These are phyloP conservation scores for Neurospora cerealis DNA, from an alignment of 495 filamentous ascomycete species.

Conservation along the genomic window DNA sequence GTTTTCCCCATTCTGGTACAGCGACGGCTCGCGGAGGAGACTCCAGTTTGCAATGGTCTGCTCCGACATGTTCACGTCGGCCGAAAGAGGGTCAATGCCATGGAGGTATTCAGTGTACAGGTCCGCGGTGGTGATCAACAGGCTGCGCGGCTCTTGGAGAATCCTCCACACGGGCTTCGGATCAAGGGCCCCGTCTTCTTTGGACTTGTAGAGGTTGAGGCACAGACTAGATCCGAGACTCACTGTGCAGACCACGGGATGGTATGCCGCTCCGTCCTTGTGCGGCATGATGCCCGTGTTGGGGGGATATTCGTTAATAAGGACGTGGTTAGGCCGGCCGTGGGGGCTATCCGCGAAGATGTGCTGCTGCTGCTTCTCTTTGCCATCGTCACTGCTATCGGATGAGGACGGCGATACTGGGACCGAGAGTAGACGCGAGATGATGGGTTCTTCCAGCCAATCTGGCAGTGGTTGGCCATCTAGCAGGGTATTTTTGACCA, in stretches of 20 bases:
- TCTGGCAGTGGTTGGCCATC: slow-evolving; percentile 55
- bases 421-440: slow-evolving; percentile 52
- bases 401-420: slow-evolving; percentile 17
- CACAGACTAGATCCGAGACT: slow-evolving; percentile 70
- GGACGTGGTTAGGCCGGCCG: slow-evolving; percentile 71
- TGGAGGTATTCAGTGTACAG: slow-evolving; percentile 69
- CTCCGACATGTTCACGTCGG: slow-evolving; percentile 50
- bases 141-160: slow-evolving; percentile 76
- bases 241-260: slow-evolving; percentile 81
- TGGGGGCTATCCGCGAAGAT: slow-evolving; percentile 70
- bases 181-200: slow-evolving; percentile 37
- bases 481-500: slow-evolving; percentile 65
- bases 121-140: slow-evolving; percentile 59
- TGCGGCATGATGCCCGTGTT: slow-evolving; percentile 95
- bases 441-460: slow-evolving; percentile 65
- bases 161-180: slow-evolving; percentile 52
- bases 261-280: slow-evolving; percentile 84
- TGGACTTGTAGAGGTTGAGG: slow-evolving; percentile 66
- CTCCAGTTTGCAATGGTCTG: slow-evolving; percentile 74
- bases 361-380: slow-evolving; percentile 8
- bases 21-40: slow-evolving; percentile 51
- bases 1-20: slow-evolving; percentile 48
- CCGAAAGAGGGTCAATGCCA: slow-evolving; percentile 55
- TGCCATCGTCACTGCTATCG: slow-evolving; percentile 8
- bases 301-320: slow-evolving; percentile 84